Evolutionary conservation across 2,329 filamentous ascomycete genomes (phyloP), one percentile per base, ranked within the genome.

Genomic region (Talaromyces sp.): DNA sequence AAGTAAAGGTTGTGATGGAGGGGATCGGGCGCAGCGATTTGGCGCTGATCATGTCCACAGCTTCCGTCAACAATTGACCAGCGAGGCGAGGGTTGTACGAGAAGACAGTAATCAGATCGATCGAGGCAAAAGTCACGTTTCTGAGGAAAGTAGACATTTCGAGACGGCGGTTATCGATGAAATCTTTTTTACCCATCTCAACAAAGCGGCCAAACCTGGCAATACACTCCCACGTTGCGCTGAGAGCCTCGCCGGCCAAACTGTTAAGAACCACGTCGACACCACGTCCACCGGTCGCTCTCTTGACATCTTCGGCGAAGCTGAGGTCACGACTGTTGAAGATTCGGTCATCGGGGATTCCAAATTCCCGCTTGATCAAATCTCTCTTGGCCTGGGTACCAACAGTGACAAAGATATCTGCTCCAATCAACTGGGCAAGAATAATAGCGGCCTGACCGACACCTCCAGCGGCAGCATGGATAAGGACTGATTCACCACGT

Each of bases 71-170:
- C 4, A 24, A 19, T 10, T 46, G 29, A 17, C 54, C 38, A 27
- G 54, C 54, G 14, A 43, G 17, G 24, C n/a, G n/a, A 14, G 54
- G 54, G 29, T 56, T 46, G 9, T 43, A 41, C 12, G 48, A 51
- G 41, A 32, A 24, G 27, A 41, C 19, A 12, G 29, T 56, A 8
- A 53, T 53, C 14, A 53, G 24, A 41, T 58, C 43, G 12, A 58
- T 52, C 9, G 38, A 29, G 31, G 46, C 24, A 32, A 59, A 59
- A 9, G 51, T 35, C 8, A 51, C 51, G 26, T 43, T 19, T 10
- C 35, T 59, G 38, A 71, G 62, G 19, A 71, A 58, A 12, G 72
- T 54, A 59, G 17, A 38, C 78, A 83, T 80, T 2, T 75, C 74
- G 3, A 84, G 69, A 9, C 70, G 65, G 1, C 72, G 74, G 24